Evolutionary conservation across 2,329 filamentous ascomycete genomes (phyloP).

Genomic region (Fusarium udum): DNA sequence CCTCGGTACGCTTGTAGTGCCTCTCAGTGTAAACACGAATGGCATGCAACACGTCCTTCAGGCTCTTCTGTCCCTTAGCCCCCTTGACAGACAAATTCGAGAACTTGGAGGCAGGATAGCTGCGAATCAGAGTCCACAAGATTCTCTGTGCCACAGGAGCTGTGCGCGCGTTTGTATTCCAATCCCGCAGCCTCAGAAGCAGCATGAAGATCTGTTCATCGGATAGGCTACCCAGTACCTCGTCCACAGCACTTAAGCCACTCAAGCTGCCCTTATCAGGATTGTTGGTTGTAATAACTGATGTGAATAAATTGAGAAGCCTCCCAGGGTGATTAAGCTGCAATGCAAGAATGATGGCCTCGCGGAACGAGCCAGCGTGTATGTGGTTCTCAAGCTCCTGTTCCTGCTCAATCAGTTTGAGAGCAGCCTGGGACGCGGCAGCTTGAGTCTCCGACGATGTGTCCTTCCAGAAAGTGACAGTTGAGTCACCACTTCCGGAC

Average conservation of each 20-base stretch:
- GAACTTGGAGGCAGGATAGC: constrained; percentile 81
- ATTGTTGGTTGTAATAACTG: constrained; percentile 72
- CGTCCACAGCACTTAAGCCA: constrained; percentile 77
- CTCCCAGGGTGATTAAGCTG: constrained; percentile 94
- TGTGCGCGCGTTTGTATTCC: constrained; percentile 95
- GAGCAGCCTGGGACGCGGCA: constrained; percentile 76
- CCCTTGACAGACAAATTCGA: constrained; percentile 73
- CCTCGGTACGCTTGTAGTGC: constrained; percentile 90
- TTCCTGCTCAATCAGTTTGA: constrained; percentile 89
- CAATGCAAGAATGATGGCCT: constrained; percentile 90
- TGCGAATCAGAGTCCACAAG: constrained; percentile 79
- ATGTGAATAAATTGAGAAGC: constrained; percentile 83
- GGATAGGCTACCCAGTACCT: constrained; percentile 80
- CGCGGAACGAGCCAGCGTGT: constrained; percentile 84
- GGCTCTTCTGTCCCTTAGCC: constrained; percentile 67
- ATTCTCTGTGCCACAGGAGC: constrained; percentile 87
- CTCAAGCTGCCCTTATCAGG: constrained; percentile 71
- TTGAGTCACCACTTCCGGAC: constrained; percentile 91
- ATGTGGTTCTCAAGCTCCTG: constrained; percentile 95
- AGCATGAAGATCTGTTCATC: constrained; percentile 88
- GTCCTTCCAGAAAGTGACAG: constrained; percentile 95
- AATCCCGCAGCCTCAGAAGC: constrained; percentile 85
- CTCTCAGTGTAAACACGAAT: constrained; percentile 90
- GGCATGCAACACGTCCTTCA: constrained; percentile 88
- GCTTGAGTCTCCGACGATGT: constrained; percentile 84